phyloP scores from a whole-genome alignment of 139 green algal species.

The Chlamydomonas urium region DNA sequence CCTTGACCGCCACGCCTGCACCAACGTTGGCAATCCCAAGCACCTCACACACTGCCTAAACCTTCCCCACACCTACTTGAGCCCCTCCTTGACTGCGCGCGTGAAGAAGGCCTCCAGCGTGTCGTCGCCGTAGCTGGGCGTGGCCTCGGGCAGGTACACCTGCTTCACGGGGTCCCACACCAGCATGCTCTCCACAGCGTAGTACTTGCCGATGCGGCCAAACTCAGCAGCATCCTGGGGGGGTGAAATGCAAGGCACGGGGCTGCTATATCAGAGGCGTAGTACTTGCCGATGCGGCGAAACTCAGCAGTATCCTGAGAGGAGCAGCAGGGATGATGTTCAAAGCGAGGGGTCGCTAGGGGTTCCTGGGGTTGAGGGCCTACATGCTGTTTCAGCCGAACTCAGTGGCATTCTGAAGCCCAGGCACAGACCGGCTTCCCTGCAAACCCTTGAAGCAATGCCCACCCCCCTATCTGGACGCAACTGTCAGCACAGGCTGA shows the following conservation, averaged over 20 bases:
- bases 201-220: constrained; percentile 95
- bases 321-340: no score
- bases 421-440: no score
- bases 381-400: no score
- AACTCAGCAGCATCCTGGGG: constrained; percentile 48
- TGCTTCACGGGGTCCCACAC: constrained; percentile 69
- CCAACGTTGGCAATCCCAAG: constrained; percentile 31
- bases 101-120: constrained; percentile 93
- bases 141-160: constrained; percentile 77
- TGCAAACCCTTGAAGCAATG: no score
- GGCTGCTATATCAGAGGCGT: no score
- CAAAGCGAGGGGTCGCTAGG: no score
- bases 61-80: constrained; percentile 9
- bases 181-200: constrained; percentile 96
- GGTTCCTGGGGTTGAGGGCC: no score
- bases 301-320: constrained; percentile 50
- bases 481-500: no score
- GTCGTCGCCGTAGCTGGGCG: constrained; percentile 89
- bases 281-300: constrained; percentile 94
- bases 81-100: constrained; percentile 34
- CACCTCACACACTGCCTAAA: constrained; percentile 59
- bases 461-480: no score
- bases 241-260: no score
- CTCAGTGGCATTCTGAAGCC: no score
- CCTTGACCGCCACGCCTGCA: background rate